phyloP scores from a whole-genome alignment of 768 basidiomycete genomes.

The Pholiota microspora region DNA sequence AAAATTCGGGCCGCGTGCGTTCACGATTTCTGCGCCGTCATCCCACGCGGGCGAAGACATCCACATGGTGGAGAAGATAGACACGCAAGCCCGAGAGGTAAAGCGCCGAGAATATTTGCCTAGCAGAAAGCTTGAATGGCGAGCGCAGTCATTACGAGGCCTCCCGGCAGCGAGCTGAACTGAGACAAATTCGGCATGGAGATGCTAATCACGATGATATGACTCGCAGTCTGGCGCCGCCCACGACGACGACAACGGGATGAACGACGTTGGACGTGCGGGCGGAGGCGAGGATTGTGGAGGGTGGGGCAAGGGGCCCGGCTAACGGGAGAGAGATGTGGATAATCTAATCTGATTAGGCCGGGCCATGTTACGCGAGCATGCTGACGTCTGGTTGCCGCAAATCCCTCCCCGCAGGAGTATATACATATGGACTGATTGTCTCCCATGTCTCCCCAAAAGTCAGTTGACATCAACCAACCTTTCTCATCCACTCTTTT shows the following conservation, averaged over 20 bases:
- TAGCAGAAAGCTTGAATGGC: background rate
- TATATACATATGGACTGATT: constrained; percentile 15
- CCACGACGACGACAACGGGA: too few species aligned
- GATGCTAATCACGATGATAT: background rate
- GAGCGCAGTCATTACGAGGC: too few species aligned
- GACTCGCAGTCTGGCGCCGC: too few species aligned
- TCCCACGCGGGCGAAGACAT: background rate
- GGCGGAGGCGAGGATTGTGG: background rate
- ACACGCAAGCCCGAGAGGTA: background rate
- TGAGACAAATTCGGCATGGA: background rate
- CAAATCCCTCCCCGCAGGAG: background rate
- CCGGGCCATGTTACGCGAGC: background rate
- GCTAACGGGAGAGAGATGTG: background rate
- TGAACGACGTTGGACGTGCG: background rate
- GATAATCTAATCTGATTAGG: constrained; percentile 3
- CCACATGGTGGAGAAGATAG: background rate
- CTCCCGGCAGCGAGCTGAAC: too few species aligned
- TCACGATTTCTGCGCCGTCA: background rate
- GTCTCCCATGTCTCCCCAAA: constrained; percentile 9
- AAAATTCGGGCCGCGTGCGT: background rate
- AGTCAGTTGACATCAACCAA: constrained; percentile 13
- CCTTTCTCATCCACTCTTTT: constrained; percentile 21
- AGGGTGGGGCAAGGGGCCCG: background rate
- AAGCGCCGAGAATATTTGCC: background rate
- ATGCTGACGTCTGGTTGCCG: background rate